A percentile compares a stretch with the other conserved stretches of the same genome.
These are phyloP conservation scores for Trypethelium eluteriae DNA, from an alignment of 495 filamentous ascomycete species.

Conservation along the genomic window DNA sequence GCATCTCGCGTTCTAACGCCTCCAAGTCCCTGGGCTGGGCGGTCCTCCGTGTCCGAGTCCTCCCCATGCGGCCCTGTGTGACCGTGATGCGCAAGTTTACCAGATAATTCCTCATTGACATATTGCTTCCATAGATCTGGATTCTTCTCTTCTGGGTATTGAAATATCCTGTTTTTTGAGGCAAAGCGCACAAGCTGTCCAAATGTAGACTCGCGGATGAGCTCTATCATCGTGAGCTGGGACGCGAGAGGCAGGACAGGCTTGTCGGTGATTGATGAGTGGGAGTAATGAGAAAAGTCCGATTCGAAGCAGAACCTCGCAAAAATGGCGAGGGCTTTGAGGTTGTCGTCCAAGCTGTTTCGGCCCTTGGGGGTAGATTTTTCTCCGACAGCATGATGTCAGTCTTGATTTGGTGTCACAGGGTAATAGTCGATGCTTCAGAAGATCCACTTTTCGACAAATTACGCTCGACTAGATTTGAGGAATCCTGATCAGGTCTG, in stretches of 20 bases:
- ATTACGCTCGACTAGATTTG: not conserved
- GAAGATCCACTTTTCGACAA: not conserved
- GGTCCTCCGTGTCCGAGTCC: constrained; percentile 20
- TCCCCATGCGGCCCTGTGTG: constrained; percentile 21
- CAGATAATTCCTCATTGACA: constrained; percentile 33
- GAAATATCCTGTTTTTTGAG: constrained; percentile 24
- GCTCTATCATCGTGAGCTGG: constrained; percentile 18
- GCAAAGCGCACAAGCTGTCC: constrained; percentile 32
- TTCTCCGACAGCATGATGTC: constrained; percentile 1
- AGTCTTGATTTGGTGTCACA: not conserved
- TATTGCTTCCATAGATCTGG: constrained; percentile 30
- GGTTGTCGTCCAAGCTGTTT: not conserved
- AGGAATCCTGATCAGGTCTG: not conserved
- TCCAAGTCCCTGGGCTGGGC: constrained; percentile 16
- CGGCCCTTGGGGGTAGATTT: not conserved
- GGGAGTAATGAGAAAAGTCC: not conserved
- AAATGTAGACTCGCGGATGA: constrained; percentile 35
- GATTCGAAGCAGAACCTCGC: not conserved
- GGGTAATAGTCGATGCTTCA: not conserved
- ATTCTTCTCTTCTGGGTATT: constrained; percentile 33
- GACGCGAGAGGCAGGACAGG: not conserved
- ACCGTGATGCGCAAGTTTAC: constrained; percentile 30
- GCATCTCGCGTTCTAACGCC: constrained; percentile 27
- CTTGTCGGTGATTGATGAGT: not conserved
- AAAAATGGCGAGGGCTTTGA: not conserved